Base-by-base conservation (phyloP, 768 basidiomycete species). In the Xanthoconium stramineum region DNA sequence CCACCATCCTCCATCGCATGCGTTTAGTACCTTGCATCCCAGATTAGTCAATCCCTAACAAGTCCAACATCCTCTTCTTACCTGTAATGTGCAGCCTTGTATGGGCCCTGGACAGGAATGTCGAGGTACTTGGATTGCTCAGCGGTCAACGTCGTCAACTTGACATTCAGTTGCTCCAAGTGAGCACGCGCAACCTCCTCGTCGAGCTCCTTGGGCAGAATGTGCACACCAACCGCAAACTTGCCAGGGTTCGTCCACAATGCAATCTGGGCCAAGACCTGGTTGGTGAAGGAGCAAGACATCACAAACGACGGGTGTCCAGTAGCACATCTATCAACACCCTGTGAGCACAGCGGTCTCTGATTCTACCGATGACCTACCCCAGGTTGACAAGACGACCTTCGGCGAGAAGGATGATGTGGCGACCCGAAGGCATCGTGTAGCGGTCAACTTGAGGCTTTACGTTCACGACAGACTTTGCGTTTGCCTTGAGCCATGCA, bases 291-390 rank as follows among this genome's bases (percentile, higher is more conserved):
- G 42, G 97, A 99, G 82, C 95, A 98, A 17, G 96, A 98, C 97
- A 99, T 99, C 78, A 99, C 97, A 76, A 95, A 98, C 43, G 96
- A 98, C 36, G 97, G 96, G 76, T 99, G 96, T 55, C 96, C 96
- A 64, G 96, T 98, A 39, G 94, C 96, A 75, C 96, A 98, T 52
- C 88, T 89, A 49, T 49, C 45, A 10, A 61, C 10, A 17, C 19
- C 53, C 11, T 35, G 42, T 61, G 45, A 62, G 60, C 57, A 35
- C n/a, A 35, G 44, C 42, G 13, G 50, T 5, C 47, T 1, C 17
- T 6, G 1, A 29, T 11, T 37, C 8, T 6, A 36, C 15, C 28
- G 37, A 7, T 29, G 47, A 73, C 83, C 40, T 67, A 91, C 86
- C 96, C 96, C 70, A 99, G 81, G 84, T 99, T 99, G 70, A 99